phyloP scores from a whole-genome alignment of 306 rosid species.

The Prosopis cineraria region DNA sequence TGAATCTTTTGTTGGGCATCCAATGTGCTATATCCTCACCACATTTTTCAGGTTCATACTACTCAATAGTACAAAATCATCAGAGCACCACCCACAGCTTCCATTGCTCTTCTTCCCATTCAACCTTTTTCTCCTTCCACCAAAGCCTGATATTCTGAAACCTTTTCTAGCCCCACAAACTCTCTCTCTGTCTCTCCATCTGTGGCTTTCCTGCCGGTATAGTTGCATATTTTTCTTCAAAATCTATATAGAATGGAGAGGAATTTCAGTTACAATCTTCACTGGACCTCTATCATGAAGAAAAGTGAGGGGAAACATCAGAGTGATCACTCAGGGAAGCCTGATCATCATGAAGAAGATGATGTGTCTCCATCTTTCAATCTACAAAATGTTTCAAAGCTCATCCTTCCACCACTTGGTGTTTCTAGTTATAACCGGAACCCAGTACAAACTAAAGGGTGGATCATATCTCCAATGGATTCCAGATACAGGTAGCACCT shows the following conservation, averaged over 20 bases:
- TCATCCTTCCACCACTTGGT: conserved; percentile 93
- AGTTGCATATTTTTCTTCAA: background rate
- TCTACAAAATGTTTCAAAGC: conserved; percentile 69
- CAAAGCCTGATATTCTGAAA: background rate
- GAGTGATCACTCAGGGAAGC: conserved; percentile 6
- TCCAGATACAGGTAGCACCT: conserved; percentile 77
- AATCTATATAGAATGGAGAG: conserved; percentile 41
- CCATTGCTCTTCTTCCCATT: conserved; percentile 18
- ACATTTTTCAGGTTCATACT: conserved; percentile 28
- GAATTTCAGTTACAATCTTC: conserved; percentile 30
- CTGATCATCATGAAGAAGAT: conserved; percentile 35
- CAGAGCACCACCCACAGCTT: conserved; percentile 17
- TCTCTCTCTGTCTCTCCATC: background rate
- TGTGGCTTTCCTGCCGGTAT: background rate
- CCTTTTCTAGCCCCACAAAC: conserved; percentile 9
- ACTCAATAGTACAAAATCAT: conserved; percentile 16
- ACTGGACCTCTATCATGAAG: conserved; percentile 33
- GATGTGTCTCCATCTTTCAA: conserved; percentile 41
- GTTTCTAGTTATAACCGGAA: conserved; percentile 59
- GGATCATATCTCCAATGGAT: conserved; percentile 84
- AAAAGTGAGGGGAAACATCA: conserved; percentile 18
- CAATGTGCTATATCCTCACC: conserved; percentile 9
- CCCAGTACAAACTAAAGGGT: conserved; percentile 43
- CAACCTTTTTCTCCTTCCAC: conserved; percentile 18
- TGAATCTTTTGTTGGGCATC: background rate